These are phyloP conservation scores for Rosa hybrid DNA, from an alignment of 331 rosid genomes.

Conservation along the genomic window DNA sequence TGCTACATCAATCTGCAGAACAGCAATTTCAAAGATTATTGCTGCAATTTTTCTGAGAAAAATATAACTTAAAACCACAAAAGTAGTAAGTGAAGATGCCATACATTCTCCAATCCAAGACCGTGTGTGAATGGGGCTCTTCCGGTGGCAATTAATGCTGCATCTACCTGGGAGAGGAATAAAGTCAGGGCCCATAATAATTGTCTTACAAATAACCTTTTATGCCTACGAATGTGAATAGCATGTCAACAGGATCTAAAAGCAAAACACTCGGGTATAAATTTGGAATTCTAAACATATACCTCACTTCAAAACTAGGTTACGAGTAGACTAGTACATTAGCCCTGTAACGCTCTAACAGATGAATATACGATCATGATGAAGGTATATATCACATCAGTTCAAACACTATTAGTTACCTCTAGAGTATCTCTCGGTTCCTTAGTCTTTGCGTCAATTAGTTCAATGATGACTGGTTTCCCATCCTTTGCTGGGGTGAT, in stretches of 20 bases:
- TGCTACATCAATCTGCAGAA: conserved; percentile 74
- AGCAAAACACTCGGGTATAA: conserved; percentile 2
- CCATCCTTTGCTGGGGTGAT: conserved; percentile 98
- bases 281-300: conserved; percentile 4
- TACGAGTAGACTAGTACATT: not conserved
- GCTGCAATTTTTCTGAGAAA: conserved; percentile 1
- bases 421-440: conserved; percentile 89
- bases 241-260: conserved; percentile 7
- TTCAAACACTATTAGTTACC: conserved; percentile 44
- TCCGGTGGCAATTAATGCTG: conserved; percentile 98
- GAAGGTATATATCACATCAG: not conserved
- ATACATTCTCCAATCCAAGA: conserved; percentile 96
- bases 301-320: not conserved
- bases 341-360: conserved; percentile 9
- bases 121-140: conserved; percentile 97
- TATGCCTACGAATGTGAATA: conserved; percentile 20
- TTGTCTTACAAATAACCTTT: conserved; percentile 10
- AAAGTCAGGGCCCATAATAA: conserved; percentile 22
- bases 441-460: conserved; percentile 95
- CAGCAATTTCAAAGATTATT: conserved; percentile 20
- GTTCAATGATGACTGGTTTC: conserved; percentile 88
- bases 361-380: conserved; percentile 14
- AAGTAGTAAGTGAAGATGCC: conserved; percentile 30
- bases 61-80: conserved; percentile 21
- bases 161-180: conserved; percentile 73